These are phyloP conservation scores for Chlorella variabilis DNA, from an alignment of 163 green algal genomes.

Conservation along the genomic window DNA sequence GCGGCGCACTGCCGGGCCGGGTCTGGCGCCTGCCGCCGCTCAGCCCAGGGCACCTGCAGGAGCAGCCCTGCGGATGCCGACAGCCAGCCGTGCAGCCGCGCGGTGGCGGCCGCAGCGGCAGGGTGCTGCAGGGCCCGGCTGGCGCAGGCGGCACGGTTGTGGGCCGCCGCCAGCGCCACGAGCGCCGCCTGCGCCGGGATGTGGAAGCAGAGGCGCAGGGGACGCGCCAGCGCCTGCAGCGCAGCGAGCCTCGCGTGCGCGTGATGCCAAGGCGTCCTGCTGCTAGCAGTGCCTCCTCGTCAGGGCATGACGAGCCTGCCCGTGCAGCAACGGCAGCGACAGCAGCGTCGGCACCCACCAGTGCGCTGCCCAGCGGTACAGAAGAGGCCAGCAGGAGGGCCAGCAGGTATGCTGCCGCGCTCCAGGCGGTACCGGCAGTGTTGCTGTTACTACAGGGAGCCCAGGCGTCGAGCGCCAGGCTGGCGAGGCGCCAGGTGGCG, in stretches of 20 bases:
- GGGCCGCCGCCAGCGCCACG: background rate
- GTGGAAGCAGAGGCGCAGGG: background rate
- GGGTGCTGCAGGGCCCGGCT: background rate
- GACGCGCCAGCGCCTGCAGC: background rate
- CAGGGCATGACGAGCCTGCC: background rate
- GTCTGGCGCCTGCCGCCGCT: background rate
- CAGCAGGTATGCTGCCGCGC: background rate
- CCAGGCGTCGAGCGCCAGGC: background rate
- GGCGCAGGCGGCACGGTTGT: background rate
- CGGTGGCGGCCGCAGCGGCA: background rate
- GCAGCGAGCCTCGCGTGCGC: too few relatives aligned
- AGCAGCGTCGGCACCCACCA: background rate
- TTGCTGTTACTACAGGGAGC: too few relatives aligned
- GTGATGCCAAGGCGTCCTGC: too few relatives aligned
- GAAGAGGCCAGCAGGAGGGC: background rate
- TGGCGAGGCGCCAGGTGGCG: background rate
- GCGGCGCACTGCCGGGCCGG: background rate
- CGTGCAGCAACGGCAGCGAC: background rate
- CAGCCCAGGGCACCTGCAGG: background rate
- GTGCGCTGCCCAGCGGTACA: background rate
- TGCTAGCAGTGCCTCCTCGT: background rate
- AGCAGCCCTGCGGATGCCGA: background rate
- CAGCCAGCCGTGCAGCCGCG: background rate
- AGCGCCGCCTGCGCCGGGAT: background rate
- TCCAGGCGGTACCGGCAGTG: background rate